Percentiles rank a stretch among this genome's conserved stretches.
Conservation (phyloP, 257 asterid species). For the Anisodus tanguticus region DNA sequence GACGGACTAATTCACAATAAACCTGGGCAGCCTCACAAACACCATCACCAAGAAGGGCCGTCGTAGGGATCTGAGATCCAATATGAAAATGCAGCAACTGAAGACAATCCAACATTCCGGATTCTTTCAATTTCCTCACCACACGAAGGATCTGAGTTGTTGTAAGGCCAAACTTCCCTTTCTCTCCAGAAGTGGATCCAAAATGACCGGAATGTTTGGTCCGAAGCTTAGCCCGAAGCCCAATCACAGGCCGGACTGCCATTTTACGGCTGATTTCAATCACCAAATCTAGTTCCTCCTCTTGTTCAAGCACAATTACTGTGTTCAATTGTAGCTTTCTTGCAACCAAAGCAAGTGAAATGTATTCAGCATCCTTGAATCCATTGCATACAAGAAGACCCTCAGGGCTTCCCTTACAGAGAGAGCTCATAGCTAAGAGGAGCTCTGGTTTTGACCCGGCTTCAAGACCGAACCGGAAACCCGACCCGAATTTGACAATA, state of each 20-base stretch:
- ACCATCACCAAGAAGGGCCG: conserved; percentile 73
- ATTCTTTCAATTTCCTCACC: conserved; percentile 64
- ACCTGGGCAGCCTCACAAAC: conserved; percentile 94
- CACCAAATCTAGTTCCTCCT: conserved; percentile 81
- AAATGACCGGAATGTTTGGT: conserved; percentile 94
- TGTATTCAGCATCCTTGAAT: conserved; percentile 88
- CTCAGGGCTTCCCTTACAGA: conserved; percentile 78
- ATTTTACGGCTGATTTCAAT: conserved; percentile 69
- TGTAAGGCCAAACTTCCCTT: conserved; percentile 89
- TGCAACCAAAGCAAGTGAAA: conserved; percentile 78
- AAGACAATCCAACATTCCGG: conserved; percentile 83
- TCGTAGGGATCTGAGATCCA: conserved; percentile 93
- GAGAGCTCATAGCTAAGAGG: conserved; percentile 86
- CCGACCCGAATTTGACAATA: conserved; percentile 81
- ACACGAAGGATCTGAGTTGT: conserved; percentile 83
- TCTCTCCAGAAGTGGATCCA: conserved; percentile 98
- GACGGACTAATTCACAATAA: conserved; percentile 77
- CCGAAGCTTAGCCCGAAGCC: conserved; percentile 88
- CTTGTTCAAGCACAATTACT: conserved; percentile 91
- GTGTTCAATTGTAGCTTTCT: conserved; percentile 76
- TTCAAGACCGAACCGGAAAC: conserved; percentile 83
- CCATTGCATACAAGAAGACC: conserved; percentile 89
- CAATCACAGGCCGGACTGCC: conserved; percentile 80
- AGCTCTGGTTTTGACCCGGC: conserved; percentile 99
- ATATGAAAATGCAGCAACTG: conserved; percentile 93